Evolutionary conservation across 257 asterid species (phyloP).

Genomic region (Handroanthus guayacan): DNA sequence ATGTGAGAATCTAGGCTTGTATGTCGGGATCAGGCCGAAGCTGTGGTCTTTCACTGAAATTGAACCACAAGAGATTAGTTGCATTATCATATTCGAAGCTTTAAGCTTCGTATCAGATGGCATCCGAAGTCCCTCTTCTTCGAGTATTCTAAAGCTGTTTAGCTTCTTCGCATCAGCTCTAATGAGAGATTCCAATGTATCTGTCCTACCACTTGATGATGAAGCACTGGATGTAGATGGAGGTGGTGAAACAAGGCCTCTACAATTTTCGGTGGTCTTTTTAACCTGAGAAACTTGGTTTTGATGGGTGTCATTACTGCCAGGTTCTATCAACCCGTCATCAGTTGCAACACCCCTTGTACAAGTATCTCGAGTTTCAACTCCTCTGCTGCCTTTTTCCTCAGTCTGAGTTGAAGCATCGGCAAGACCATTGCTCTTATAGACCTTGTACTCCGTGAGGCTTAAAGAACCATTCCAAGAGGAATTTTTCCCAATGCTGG

Average conservation of each 20-base stretch:
- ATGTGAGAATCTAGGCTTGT: slow-evolving; percentile 80
- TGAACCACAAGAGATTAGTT: slow-evolving; percentile 91
- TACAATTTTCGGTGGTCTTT: slow-evolving; percentile 56
- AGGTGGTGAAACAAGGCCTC: slow-evolving; percentile 70
- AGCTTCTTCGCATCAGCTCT: slow-evolving; percentile 82
- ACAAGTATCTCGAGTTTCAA: slow-evolving; percentile 56
- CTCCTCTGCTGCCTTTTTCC: slow-evolving; percentile 51
- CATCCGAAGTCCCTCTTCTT: slow-evolving; percentile 64
- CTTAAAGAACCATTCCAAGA: slow-evolving; percentile 78
- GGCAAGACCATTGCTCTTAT: slow-evolving; percentile 73
- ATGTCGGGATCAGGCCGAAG: slow-evolving; percentile 81
- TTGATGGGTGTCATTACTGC: slow-evolving; percentile 37
- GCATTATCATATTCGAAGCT: slow-evolving; percentile 90
- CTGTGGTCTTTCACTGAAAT: slow-evolving; percentile 86
- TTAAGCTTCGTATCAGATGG: slow-evolving; percentile 66
- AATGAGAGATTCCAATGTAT: slow-evolving; percentile 89
- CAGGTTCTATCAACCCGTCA: slow-evolving; percentile 56
- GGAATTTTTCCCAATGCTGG: slow-evolving; percentile 62
- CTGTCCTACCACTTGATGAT: slow-evolving; percentile 76
- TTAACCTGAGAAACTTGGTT: slow-evolving; percentile 45
- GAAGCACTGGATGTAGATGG: slow-evolving; percentile 79
- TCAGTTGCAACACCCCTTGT: slow-evolving; percentile 80
- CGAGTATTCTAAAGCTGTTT: slow-evolving; percentile 77
- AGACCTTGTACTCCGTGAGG: slow-evolving; percentile 79
- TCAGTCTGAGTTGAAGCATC: slow-evolving; percentile 99